Percentiles rank a stretch among this genome's conserved stretches.
Evolutionary conservation across 169 alveolate genomes (phyloP).

Genomic region (Babesia sp.): DNA sequence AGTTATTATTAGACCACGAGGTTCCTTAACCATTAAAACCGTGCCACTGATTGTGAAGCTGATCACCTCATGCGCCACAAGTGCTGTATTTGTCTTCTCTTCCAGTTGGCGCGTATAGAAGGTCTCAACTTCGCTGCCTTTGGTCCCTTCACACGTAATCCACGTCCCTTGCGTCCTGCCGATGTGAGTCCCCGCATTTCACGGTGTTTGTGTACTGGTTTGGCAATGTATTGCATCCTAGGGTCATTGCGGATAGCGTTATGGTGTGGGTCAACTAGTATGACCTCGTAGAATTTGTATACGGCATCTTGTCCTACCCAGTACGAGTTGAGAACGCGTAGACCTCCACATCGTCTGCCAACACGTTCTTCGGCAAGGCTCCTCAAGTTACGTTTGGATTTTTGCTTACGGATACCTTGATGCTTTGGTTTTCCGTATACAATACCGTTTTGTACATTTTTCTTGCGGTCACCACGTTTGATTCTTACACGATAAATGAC

Average conservation of each 20-base stretch:
- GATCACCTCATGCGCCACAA: conserved; percentile 94
- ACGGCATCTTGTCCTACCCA: conserved; percentile 99
- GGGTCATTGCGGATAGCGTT: conserved; percentile 97
- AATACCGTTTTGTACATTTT: conserved; percentile 96
- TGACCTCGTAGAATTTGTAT: conserved; percentile 97
- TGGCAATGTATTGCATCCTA: conserved; percentile 97
- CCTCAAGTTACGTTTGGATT: conserved; percentile 94
- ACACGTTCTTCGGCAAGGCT: conserved; percentile 98
- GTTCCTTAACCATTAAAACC: background rate
- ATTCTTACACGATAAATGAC: conserved; percentile 98
- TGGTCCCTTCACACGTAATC: conserved; percentile 93
- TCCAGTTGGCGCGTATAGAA: conserved; percentile 93
- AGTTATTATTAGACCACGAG: background rate
- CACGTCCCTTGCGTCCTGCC: conserved; percentile 86
- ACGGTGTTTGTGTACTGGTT: conserved; percentile 96
- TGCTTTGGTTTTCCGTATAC: conserved; percentile 99
- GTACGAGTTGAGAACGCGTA: conserved; percentile 98
- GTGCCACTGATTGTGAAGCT: background rate
- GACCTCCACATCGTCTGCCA: conserved; percentile 93
- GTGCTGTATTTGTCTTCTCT: conserved; percentile 91
- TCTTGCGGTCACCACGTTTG: conserved; percentile 99
- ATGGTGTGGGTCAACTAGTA: conserved; percentile 98
- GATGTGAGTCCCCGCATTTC: conserved; percentile 97
- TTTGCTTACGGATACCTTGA: conserved; percentile 96
- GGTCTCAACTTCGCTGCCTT: conserved; percentile 93